Base-by-base conservation (phyloP, 2,329 filamentous ascomycete genomes). In the Ophiosphaerella narmari region DNA sequence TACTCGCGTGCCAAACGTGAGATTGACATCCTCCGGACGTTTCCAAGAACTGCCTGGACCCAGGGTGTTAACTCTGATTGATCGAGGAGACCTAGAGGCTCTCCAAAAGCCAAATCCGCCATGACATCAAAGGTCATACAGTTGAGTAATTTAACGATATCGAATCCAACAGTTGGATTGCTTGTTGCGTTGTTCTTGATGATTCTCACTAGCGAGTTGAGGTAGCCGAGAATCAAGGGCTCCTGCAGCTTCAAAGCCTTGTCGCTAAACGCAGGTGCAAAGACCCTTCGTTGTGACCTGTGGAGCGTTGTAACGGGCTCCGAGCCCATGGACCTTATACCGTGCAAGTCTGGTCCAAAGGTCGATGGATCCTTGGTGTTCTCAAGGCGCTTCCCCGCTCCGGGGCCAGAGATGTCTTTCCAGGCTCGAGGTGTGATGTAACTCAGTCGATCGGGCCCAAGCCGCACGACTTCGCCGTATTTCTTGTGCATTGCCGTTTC, bases 81-180 rank as follows among this genome's bases (percentile, higher is more conserved):
- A 13, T 61, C 55, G 3, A 77, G 52, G 37, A 70, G 72, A 8
- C 63, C 55, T 45, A 77, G 76, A 0, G 66, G 49, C 31, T 76
- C 70, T 1, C 75, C 74, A 40, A 77, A 77, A 0, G 68, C 62
- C 1, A 78, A 46, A 29, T 77, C 73, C 0, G 74, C 74, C 35
- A 77, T 70, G 14, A 77, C 66, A 45, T 78, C 74, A 43, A 77
- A 77, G 2, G 70, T 71, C 1, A 66, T 65, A 37, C 59, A 74
- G 23, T 73, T 73, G 38, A 63, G 66, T 67, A 71, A 77, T 6
- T 43, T 33, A 24, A 33, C 31, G 21, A 52, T 42, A 21, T 55
- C 43, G 7, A 43, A 16, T 7, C 32, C 39, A 9, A 3, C 21
- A 5, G 11, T 3, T 42, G 2, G 34, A 16, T 36, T 36, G 13